Conservation (phyloP, 768 basidiomycete species). For the Tulasnella calospora region DNA sequence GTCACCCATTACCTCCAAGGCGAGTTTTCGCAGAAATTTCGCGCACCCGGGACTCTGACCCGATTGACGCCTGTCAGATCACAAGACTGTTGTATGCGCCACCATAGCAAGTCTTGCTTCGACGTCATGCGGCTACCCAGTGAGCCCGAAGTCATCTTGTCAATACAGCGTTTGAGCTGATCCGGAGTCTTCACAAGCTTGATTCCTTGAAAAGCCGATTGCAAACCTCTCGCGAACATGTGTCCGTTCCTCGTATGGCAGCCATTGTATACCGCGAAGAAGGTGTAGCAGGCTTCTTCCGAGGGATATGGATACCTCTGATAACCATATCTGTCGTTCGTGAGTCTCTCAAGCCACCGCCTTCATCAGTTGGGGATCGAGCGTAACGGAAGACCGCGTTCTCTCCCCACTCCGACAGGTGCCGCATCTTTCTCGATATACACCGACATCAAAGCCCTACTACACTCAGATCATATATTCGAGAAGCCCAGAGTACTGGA, state of each 20-base stretch:
- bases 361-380: background rate
- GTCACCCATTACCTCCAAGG: slow-evolving; percentile 15
- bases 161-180: slow-evolving; percentile 8
- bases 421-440: slow-evolving; percentile 91
- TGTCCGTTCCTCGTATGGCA: slow-evolving; percentile 59
- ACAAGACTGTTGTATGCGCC: slow-evolving; percentile 86
- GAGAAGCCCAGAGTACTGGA: slow-evolving; percentile 57
- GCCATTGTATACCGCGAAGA: slow-evolving; percentile 37
- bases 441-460: slow-evolving; percentile 72
- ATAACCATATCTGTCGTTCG: slow-evolving; percentile 96
- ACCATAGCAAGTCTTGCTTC: slow-evolving; percentile 88
- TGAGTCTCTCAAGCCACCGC: slow-evolving; percentile 43
- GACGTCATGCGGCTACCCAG: slow-evolving; percentile 88
- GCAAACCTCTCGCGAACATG: slow-evolving; percentile 72
- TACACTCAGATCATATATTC: slow-evolving; percentile 55
- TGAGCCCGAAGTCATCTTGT: slow-evolving; percentile 32
- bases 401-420: slow-evolving; percentile 43
- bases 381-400: slow-evolving; percentile 2
- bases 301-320: slow-evolving; percentile 87
- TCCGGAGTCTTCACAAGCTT: slow-evolving; percentile 47
- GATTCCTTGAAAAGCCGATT: slow-evolving; percentile 92
- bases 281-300: slow-evolving; percentile 70
- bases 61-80: slow-evolving; percentile 43
- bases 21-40: background rate
- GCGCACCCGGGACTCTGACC: background rate